phyloP scores from a whole-genome alignment of 2,329 filamentous ascomycete genomes.

The Diaporthe sp. region DNA sequence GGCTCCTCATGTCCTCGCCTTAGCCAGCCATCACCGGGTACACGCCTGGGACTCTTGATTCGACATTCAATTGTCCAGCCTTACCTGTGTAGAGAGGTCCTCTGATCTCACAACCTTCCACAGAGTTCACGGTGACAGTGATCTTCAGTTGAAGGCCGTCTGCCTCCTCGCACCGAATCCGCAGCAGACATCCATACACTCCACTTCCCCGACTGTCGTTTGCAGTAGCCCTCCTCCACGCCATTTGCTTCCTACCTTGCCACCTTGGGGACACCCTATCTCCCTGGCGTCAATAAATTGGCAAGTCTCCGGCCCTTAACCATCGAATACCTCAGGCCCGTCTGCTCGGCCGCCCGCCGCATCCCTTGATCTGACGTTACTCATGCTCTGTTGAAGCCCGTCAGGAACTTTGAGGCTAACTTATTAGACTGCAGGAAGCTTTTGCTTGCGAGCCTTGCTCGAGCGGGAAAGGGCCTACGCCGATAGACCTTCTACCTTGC shows the following conservation, averaged over 20 bases:
- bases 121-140: conserved; percentile 62
- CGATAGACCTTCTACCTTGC: conserved; percentile 19
- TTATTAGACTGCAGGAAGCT: not conserved
- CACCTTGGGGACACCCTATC: conserved; percentile 24
- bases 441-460: conserved; percentile 8
- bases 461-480: conserved; percentile 2
- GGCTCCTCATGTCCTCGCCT: conserved; percentile 37
- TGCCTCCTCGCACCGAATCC: conserved; percentile 55
- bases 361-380: not conserved
- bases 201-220: conserved; percentile 52
- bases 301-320: conserved; percentile 33
- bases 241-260: conserved; percentile 25
- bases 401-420: conserved; percentile 15
- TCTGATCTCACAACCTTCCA: conserved; percentile 24
- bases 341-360: not conserved
- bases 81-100: conserved; percentile 44
- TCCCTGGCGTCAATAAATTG: conserved; percentile 35
- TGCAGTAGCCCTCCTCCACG: conserved; percentile 48
- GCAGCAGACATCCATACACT: conserved; percentile 71
- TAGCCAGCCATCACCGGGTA: conserved; percentile 39
- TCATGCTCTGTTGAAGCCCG: not conserved
- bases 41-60: conserved; percentile 35
- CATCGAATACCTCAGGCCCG: not conserved
- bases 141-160: conserved; percentile 57
- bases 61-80: conserved; percentile 42